These are phyloP conservation scores for Rugosomyces carneus DNA, from an alignment of 1,284 basidiomycete species.

Conservation along the genomic window DNA sequence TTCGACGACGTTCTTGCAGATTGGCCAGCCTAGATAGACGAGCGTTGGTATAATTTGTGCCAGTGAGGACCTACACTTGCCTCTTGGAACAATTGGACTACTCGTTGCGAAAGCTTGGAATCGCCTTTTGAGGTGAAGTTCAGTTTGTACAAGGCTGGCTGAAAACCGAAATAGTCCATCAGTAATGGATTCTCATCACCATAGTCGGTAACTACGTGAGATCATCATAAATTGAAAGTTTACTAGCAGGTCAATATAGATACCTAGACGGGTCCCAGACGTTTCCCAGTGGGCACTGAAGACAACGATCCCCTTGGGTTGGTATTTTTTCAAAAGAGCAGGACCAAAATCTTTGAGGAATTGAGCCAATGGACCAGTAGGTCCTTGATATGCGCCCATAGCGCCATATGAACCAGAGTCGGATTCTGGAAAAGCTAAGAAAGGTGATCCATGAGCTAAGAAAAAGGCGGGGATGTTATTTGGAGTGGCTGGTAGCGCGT, in stretches of 20 bases:
- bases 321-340: conserved; percentile 59
- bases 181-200: conserved; percentile 66
- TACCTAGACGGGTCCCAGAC: conserved; percentile 46
- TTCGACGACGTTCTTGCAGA: conserved; percentile 44
- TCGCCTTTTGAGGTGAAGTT: conserved; percentile 66
- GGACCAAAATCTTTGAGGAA: conserved; percentile 71
- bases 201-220: conserved; percentile 58
- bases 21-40: conserved; percentile 42
- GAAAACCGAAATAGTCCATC: conserved; percentile 71
- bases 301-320: conserved; percentile 68
- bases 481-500: conserved; percentile 52
- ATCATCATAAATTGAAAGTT: conserved; percentile 1
- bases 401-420: conserved; percentile 10
- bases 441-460: conserved; percentile 66
- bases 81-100: conserved; percentile 56
- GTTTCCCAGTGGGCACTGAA: conserved; percentile 83
- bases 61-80: conserved; percentile 22
- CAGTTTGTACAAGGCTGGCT: conserved; percentile 49
- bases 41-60: conserved; percentile 1
- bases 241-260: conserved; percentile 6
- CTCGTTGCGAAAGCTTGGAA: conserved; percentile 43
- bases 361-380: conserved; percentile 46
- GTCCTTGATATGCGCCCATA: conserved; percentile 35
- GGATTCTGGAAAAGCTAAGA: conserved; percentile 37
- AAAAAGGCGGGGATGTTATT: conserved; percentile 68